phyloP scores from a whole-genome alignment of 2,329 filamentous ascomycete species.

The Fusarium ramigenum region DNA sequence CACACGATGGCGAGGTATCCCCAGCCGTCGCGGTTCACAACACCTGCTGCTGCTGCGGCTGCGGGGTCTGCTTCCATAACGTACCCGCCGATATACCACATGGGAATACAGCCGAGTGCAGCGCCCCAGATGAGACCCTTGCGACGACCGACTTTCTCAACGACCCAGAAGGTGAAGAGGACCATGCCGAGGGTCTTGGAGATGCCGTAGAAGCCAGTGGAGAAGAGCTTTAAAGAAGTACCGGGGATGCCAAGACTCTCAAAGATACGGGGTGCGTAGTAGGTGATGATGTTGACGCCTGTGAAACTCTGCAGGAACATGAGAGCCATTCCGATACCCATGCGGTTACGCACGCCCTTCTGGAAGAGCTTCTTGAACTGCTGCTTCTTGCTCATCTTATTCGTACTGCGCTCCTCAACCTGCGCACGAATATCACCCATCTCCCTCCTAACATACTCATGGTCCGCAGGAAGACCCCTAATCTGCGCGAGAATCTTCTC shows the following conservation, averaged over 20 bases:
- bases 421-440: slow-evolving; percentile 67
- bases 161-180: slow-evolving; percentile 55
- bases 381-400: slow-evolving; percentile 42
- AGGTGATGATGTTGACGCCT: slow-evolving; percentile 68
- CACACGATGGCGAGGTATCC: slow-evolving; percentile 57
- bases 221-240: slow-evolving; percentile 47
- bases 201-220: slow-evolving; percentile 54
- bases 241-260: slow-evolving; percentile 50
- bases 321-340: slow-evolving; percentile 63
- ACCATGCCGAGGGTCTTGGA: slow-evolving; percentile 51
- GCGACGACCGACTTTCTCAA: slow-evolving; percentile 58
- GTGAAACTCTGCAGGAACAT: slow-evolving; percentile 50
- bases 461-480: slow-evolving; percentile 47
- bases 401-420: slow-evolving; percentile 58
- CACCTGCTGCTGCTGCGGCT: slow-evolving; percentile 55
- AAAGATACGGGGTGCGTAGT: slow-evolving; percentile 58
- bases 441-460: slow-evolving; percentile 55
- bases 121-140: slow-evolving; percentile 55
- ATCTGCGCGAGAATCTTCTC: slow-evolving; percentile 46
- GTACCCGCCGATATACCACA: slow-evolving; percentile 53
- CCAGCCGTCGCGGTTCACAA: slow-evolving; percentile 53
- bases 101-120: slow-evolving; percentile 50
- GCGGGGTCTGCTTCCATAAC: slow-evolving; percentile 47
- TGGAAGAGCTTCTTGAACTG: slow-evolving; percentile 48
- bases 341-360: slow-evolving; percentile 47